Percentiles rank a stretch among this genome's conserved stretches.
Evolutionary conservation across 495 filamentous ascomycete species (phyloP).

Genomic region (Lindgomyces ingoldianus): DNA sequence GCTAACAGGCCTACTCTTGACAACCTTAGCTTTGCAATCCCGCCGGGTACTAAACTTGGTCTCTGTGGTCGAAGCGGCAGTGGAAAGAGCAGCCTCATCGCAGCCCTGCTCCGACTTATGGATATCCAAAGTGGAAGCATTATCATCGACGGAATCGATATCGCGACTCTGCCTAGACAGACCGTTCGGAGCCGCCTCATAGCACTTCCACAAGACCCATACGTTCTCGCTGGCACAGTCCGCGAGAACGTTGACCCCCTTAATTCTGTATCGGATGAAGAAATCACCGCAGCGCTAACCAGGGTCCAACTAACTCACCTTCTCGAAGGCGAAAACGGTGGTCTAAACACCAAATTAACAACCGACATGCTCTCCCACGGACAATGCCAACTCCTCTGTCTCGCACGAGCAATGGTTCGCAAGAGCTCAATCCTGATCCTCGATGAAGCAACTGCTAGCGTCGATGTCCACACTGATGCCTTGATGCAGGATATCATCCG

Average conservation of each 20-base stretch:
- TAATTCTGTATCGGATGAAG: constrained; percentile 66
- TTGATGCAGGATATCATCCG: constrained; percentile 45
- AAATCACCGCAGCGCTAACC: constrained; percentile 71
- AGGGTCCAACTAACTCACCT: constrained; percentile 71
- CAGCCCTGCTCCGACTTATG: constrained; percentile 46
- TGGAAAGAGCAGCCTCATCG: constrained; percentile 45
- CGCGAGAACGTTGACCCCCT: constrained; percentile 83
- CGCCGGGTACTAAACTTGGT: constrained; percentile 57
- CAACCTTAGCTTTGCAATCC: constrained; percentile 53
- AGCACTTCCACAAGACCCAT: constrained; percentile 62
- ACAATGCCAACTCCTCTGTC: constrained; percentile 83
- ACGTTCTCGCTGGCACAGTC: constrained; percentile 79
- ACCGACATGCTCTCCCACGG: constrained; percentile 67
- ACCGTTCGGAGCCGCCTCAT: constrained; percentile 58
- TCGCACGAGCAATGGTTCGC: constrained; percentile 81
- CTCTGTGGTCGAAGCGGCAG: constrained; percentile 59
- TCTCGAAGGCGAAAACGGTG: constrained; percentile 58
- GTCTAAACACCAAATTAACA: constrained; percentile 70
- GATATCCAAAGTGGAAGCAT: constrained; percentile 53
- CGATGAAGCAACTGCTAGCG: constrained; percentile 80
- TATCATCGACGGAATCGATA: constrained; percentile 57
- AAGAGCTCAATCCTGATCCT: constrained; percentile 83
- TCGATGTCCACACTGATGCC: constrained; percentile 43
- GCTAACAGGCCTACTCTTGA: constrained; percentile 47
- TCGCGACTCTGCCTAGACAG: constrained; percentile 55